Conservation (phyloP, 176 grass and related monocot species). For the Carex kokanica region DNA sequence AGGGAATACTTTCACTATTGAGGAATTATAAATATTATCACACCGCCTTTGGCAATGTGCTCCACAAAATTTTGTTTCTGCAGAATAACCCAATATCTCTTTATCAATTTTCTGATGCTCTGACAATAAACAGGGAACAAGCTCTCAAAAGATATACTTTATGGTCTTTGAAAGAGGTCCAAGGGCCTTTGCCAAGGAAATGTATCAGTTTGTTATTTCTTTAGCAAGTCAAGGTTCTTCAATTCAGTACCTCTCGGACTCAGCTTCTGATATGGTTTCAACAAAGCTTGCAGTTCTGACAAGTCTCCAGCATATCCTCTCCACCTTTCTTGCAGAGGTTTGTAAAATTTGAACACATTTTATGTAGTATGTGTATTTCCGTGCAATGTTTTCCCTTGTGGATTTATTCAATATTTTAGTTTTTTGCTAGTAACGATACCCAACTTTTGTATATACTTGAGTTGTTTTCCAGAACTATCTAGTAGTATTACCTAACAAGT, state of each 20-base stretch:
- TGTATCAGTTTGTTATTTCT: conserved; percentile 47
- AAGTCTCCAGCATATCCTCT: conserved; percentile 57
- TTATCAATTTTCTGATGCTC: not conserved
- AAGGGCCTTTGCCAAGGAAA: conserved; percentile 58
- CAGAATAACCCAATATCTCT: not conserved
- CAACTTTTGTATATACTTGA: not conserved
- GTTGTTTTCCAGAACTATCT: not conserved
- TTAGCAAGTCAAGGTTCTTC: conserved; percentile 39
- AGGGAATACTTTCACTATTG: conserved; percentile 44
- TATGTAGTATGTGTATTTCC: not conserved
- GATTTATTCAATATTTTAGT: not conserved
- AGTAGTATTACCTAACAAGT: not conserved
- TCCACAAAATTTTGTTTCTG: not conserved
- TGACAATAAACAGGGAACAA: conserved; percentile 19
- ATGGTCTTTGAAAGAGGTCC: conserved; percentile 95
- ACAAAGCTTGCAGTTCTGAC: conserved; percentile 55
- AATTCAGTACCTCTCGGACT: conserved; percentile 46
- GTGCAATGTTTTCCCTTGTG: not conserved
- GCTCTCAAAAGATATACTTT: conserved; percentile 68
- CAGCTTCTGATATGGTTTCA: conserved; percentile 71
- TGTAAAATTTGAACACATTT: conserved; percentile 18
- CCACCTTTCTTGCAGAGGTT: conserved; percentile 86
- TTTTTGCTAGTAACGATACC: not conserved
- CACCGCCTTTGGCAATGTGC: not conserved
- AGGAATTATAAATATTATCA: not conserved